Conservation (phyloP, 371 early-diverging fungal species). For the Mucor piriformis region DNA sequence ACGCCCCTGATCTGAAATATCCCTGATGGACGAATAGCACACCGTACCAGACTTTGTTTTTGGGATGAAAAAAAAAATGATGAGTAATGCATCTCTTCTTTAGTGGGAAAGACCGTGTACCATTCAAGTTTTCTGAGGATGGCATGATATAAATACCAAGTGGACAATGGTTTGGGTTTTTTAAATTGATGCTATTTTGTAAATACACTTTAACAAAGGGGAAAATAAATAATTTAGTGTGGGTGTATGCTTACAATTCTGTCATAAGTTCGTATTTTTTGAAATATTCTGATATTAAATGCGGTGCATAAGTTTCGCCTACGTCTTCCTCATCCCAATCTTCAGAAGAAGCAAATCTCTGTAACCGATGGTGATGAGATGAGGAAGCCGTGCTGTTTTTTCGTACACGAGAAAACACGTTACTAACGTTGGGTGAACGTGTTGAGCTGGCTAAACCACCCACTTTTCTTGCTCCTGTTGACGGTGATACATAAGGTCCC, state of each 20-base stretch:
- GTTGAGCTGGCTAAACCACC: constrained; percentile 18
- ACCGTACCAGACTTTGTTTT: constrained; percentile 85
- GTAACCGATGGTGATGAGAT: constrained; percentile 9
- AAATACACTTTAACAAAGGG: not conserved
- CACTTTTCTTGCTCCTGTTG: constrained; percentile 30
- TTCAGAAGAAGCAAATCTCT: constrained; percentile 9
- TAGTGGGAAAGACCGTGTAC: no score
- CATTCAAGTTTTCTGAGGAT: constrained; percentile 71
- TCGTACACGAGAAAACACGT: constrained; percentile 25
- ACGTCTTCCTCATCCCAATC: constrained; percentile 23
- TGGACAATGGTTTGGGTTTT: constrained; percentile 80
- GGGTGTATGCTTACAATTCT: constrained; percentile 49
- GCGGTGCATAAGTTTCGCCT: constrained; percentile 7
- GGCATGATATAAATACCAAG: constrained; percentile 89
- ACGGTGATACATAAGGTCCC: constrained; percentile 32
- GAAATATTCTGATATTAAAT: constrained; percentile 30
- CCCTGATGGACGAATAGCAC: constrained; percentile 87
- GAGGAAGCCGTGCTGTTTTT: constrained; percentile 3
- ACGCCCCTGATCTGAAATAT: constrained; percentile 91
- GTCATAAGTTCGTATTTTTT: constrained; percentile 58
- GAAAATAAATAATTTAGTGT: no score
- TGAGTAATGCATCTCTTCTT: not conserved
- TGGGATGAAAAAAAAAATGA: no score
- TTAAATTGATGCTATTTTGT: constrained; percentile 67
- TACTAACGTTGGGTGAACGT: constrained; percentile 33